phyloP scores from a whole-genome alignment of 345 rosid genomes.

The Hibiscus trionum region DNA sequence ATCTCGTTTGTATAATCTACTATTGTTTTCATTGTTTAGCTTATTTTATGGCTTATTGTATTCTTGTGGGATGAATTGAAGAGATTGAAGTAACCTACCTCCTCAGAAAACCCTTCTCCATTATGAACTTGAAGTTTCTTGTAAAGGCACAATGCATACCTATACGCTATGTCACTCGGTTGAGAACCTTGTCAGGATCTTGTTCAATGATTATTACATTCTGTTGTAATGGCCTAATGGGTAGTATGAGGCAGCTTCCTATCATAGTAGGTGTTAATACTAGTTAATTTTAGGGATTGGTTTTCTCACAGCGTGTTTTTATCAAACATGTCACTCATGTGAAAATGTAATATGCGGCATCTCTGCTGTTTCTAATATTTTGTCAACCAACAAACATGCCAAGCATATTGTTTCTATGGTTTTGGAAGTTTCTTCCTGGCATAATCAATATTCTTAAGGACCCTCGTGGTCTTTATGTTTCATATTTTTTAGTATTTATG shows the following conservation, averaged over 20 bases:
- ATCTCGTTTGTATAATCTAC: neutral
- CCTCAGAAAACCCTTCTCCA: neutral
- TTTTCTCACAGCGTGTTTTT: neutral
- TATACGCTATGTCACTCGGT: neutral
- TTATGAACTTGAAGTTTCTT: neutral
- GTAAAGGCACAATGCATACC: neutral
- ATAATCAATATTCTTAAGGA: neutral
- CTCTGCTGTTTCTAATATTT: neutral
- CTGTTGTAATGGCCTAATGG: neutral
- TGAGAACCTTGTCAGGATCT: neutral
- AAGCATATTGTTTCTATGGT: neutral
- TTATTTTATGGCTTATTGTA: conserved; percentile 2
- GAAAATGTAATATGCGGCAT: neutral
- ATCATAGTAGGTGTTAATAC: neutral
- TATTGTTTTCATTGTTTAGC: neutral
- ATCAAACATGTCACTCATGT: neutral
- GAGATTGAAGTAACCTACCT: neutral
- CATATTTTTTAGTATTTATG: neutral
- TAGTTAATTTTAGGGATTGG: neutral
- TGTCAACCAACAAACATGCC: neutral
- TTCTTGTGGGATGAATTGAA: conserved; percentile 2
- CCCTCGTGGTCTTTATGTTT: neutral
- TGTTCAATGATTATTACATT: neutral
- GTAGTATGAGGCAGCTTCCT: too few relatives aligned
- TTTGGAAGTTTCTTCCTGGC: neutral